Evolutionary conservation across 2,329 filamentous ascomycete genomes (phyloP).

Genomic region (Aureobasidium zeae): DNA sequence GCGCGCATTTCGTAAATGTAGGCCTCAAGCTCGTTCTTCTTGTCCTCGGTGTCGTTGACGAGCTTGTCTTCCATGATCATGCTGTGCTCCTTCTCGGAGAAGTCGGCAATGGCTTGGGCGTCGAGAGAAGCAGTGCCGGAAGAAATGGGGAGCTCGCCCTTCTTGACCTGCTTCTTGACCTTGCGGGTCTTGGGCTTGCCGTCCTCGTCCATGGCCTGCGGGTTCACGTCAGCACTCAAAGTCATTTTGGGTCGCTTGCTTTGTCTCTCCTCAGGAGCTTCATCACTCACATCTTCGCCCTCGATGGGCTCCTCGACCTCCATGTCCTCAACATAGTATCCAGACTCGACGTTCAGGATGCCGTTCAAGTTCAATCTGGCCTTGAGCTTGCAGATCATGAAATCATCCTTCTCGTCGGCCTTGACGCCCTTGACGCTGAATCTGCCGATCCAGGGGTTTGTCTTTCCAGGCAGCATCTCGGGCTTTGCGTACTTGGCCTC

Average conservation of each 20-base stretch:
- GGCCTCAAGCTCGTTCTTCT: slow-evolving; percentile 98
- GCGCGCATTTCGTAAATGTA: slow-evolving; percentile 95
- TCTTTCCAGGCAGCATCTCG: slow-evolving; percentile 76
- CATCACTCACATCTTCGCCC: slow-evolving; percentile 46
- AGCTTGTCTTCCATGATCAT: slow-evolving; percentile 99
- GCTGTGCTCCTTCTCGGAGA: slow-evolving; percentile 69
- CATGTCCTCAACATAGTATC: slow-evolving; percentile 96
- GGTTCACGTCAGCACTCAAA: slow-evolving; percentile 25
- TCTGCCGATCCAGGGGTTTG: slow-evolving; percentile 88
- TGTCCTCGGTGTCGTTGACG: slow-evolving; percentile 94
- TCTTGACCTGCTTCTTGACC: slow-evolving; percentile 98
- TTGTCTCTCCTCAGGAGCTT: slow-evolving; percentile 15
- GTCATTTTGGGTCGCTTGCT: slow-evolving; percentile 16
- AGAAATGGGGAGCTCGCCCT: slow-evolving; percentile 85
- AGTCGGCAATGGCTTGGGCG: slow-evolving; percentile 52
- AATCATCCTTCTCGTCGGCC: slow-evolving; percentile 85
- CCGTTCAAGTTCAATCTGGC: slow-evolving; percentile 93
- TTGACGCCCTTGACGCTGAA: slow-evolving; percentile 98
- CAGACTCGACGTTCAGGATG: slow-evolving; percentile 89
- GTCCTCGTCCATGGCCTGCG: slow-evolving; percentile 60
- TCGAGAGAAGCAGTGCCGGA: slow-evolving; percentile 77
- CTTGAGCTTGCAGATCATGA: slow-evolving; percentile 99
- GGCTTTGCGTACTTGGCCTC: slow-evolving; percentile 90
- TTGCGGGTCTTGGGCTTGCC: slow-evolving; percentile 69
- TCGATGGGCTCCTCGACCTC: slow-evolving; percentile 92